Evolutionary conservation across 768 basidiomycete species (phyloP), one percentile per base, ranked within the genome.

Genomic region (Russula dissimulans): DNA sequence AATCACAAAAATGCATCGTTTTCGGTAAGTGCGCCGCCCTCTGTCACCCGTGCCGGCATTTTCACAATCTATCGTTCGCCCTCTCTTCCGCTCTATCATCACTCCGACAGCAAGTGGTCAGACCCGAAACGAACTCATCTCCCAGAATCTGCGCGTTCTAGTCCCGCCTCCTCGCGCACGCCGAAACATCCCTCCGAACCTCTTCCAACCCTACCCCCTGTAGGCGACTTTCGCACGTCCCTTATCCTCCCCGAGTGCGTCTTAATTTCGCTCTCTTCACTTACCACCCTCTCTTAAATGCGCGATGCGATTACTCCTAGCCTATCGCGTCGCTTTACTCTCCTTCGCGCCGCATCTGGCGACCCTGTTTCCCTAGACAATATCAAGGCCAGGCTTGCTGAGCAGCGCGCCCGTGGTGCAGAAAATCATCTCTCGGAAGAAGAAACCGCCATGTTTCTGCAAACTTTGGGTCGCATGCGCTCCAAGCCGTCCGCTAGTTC

Each of bases 211-310:
- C 77, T 92, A 17, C 85, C 87, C 55, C 80, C 86, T 9, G 74
- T 78, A 46, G 82, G 80, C 75, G 83, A 90, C 72, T 93, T 93
- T 76, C 86, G 91, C 68, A 90, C 91, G 34, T 91, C 89, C 61
- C 80, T 87, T 69, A 91, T 93, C 67, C 74, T 93, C 51, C 89
- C 89, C 71, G 88, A 87, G 91, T 93, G 73, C 76, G 87, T 77
- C 55, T 32, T 65, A 61, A 60, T 46, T 51, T 38, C 41, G 43
- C 67, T 67, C 52, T 66, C 59, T 63, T 56, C 50, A 6, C 31
- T 17, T 61, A 32, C 22, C 26, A 8, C 11, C 26, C 38, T 17
- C 12, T 34, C 22, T 45, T 51, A 46, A 55, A 60, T 54, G 59
- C 36, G n/a, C 17, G 43, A 54, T 54, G 57, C 36, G 17, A 18